Base-by-base conservation (phyloP, 2,329 filamentous ascomycete species). In the Xylariaceae sp. region DNA sequence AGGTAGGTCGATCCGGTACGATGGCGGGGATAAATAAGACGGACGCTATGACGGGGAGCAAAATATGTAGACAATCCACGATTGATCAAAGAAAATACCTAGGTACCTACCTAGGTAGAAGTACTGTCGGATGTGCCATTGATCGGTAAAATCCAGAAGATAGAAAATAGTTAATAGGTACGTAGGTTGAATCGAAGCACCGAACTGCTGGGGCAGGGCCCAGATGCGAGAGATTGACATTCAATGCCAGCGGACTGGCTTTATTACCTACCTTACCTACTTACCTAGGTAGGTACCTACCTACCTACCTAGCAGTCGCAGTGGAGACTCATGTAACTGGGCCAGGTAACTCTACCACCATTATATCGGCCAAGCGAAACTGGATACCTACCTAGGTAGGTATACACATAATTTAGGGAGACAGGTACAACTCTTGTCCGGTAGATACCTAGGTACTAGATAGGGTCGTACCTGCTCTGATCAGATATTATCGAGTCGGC, bases 281-380 rank as follows among this genome's bases (percentile, higher is more conserved):
- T 19, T 19, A 19, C 19, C 19, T 19, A 19, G 19, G 19, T 19
- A 19, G 19, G 19, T 19, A 35, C 32, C 32, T 35, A 35, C 32
- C 32, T 35, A 35, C 32, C 32, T 35, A 40, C 4, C 39, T 19
- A 40, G 39, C 7, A 40, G 26, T 53, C 42, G 45, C 43, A 53
- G 56, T 58, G 56, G 56, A 48, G 56, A 56, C 57, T 59, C 57
- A 59, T 59, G 57, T 59, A 57, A 59, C 57, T 57, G 19, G 19
- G 19, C 19, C 19, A 19, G 19, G 19, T 19, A 19, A 19, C 19
- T 19, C 19, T 19, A 19, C 19, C 19, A 19, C 19, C 19, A 19
- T 19, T 19, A 19, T 19, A 45, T 39, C 52, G 54, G 45, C 54
- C 57, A 47, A 56, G 51, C 55, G 51, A 53, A 19, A 50, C 55